Evolutionary conservation across 805 yeast genomes (phyloP).

Genomic region (Sugiyamaella chiloensis): DNA sequence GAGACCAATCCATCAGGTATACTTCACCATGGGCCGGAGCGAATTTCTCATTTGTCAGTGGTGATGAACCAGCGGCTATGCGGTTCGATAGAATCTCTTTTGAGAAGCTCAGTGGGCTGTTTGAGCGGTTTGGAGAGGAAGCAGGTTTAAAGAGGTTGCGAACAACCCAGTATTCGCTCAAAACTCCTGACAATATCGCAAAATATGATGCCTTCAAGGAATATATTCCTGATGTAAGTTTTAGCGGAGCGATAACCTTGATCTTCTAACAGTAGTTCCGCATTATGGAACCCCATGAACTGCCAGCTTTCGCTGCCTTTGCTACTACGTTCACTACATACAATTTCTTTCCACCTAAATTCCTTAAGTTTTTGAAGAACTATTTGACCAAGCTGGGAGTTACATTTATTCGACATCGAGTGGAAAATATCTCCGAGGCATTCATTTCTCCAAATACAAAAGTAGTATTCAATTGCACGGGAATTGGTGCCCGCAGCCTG

Average conservation of each 20-base stretch:
- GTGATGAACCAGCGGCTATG: slow-evolving; percentile 49
- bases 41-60: slow-evolving; percentile 58
- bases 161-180: slow-evolving; percentile 58
- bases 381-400: slow-evolving; percentile 51
- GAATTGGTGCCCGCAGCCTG: slow-evolving; percentile 60
- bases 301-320: slow-evolving; percentile 51
- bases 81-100: slow-evolving; percentile 58
- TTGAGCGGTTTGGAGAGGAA: slow-evolving; percentile 46
- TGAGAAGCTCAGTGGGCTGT: slow-evolving; percentile 43
- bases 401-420: slow-evolving; percentile 42
- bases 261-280: not conserved
- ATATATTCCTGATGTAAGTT: slow-evolving; percentile 45
- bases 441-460: slow-evolving; percentile 32
- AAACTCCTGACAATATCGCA: slow-evolving; percentile 33
- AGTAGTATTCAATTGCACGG: slow-evolving; percentile 71
- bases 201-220: slow-evolving; percentile 47
- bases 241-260: not conserved
- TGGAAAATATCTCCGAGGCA: slow-evolving; percentile 58
- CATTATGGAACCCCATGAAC: slow-evolving; percentile 35
- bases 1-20: slow-evolving; percentile 69
- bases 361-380: slow-evolving; percentile 45
- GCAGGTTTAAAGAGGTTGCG: slow-evolving; percentile 54
- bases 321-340: slow-evolving; percentile 59
- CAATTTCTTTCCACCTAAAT: slow-evolving; percentile 71
- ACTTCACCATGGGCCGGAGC: slow-evolving; percentile 84